Base-by-base conservation (phyloP, 2,329 filamentous ascomycete genomes). In the Fusarium sp. region DNA sequence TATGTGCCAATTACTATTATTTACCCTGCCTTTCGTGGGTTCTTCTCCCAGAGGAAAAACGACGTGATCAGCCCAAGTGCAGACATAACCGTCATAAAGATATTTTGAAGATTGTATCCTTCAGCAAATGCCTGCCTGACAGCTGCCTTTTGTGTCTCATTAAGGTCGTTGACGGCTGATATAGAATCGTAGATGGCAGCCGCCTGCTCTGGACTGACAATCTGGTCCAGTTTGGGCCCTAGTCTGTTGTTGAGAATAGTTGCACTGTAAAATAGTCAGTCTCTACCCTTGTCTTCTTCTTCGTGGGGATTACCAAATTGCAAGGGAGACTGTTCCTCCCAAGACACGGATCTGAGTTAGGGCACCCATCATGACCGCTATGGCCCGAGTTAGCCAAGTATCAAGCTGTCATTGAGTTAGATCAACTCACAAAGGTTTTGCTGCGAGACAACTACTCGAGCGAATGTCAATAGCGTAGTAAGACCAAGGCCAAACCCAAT, bases 311-410 rank as follows among this genome's bases (percentile, higher is more conserved):
- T 58, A 58, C 56, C 71, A 73, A 13, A 64, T 31, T 5, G 71
- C 71, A 4, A 73, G 71, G n/a, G 67, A 69, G 1, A 74, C 67
- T 29, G 72, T 74, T 13, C 72, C 72, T 18, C 70, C 72, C 50
- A 74, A 59, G 6, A 73, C 71, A 16, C 72, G 47, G 4, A 71
- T 45, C 16, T 74, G 72, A 1, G 72, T 73, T 4, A 71, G 38
- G 1, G 72, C 56, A 2, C 72, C 72, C 70, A 74, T 73, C n/a
- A 67, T 70, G 4, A 74, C 72, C 24, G 72, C 72, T 74, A 4
- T 9, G 3, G 2, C 14, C 24, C 8, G 18, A 29, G 9, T 64
- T 34, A 34, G 45, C 14, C n/a, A n/a, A n/a, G n/a, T 2, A 9
- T 9, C 18, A 6, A 4, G 10, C 2, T 6, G 5, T 9, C 8